Evolutionary conservation across 805 yeast species (phyloP), one percentile per base, ranked within the genome.

Genomic region (Saccharomycopsis lassenensis): DNA sequence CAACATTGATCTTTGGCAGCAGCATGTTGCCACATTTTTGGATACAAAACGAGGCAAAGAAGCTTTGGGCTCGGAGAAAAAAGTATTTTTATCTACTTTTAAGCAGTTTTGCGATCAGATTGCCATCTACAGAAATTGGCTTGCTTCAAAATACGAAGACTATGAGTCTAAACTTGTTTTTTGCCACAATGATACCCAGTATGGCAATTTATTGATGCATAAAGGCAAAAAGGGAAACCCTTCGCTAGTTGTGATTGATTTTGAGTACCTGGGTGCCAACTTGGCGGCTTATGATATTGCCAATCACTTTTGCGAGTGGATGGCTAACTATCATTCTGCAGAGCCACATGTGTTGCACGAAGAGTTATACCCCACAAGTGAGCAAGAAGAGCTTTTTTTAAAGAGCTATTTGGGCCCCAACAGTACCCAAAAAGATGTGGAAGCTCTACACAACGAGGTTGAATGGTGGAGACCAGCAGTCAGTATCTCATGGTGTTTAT

Each of bases 291-390:
- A 67, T 53, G 98, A 91, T 54, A 71, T 91, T 38, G 87, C 87
- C 10, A 87, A 91, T 55, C 98, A 91, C 60, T 82, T 91, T 48
- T 71, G 82, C 46, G 98, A 89, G 61, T 89, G 98, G 98, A 91
- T 87, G 96, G 70, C 84, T 33, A 85, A 91, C 60, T 91, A 89
- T 54, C 83, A 79, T 51, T n/a, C n/a, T n/a, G n/a, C n/a, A n/a
- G 71, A 74, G 47, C 70, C 76, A 1, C 72, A 79, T 53, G 69
- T 58, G 38, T 60, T 81, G n/a, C 65, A 70, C 47, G 62, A 59
- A 23, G 59, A 66, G 8, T 58, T 61, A 25, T 91, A 69, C 56
- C 98, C 98, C 7, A 61, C 63, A 10, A 61, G 63, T 42, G 73
- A 74, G 30, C 79, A 86, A 52, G 77, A 80, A 50, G 52, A 77